Percentiles rank a stretch among this genome's conserved stretches.
Conservation (phyloP, 2,329 filamentous ascomycete genomes). For the Monilinia fructigena region DNA sequence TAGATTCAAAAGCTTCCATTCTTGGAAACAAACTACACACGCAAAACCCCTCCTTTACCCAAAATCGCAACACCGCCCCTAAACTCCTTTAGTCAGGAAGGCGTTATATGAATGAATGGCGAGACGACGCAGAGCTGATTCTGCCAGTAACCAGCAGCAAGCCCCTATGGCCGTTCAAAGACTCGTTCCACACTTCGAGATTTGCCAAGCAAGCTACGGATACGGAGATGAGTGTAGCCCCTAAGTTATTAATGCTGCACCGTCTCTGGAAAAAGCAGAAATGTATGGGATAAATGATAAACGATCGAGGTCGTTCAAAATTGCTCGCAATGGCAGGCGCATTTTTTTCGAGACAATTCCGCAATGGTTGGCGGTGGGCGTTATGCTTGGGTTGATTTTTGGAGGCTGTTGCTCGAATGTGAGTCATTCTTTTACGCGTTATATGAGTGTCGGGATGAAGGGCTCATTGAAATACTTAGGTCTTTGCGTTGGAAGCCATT, state of each 20-base stretch:
- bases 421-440: conserved; percentile 41
- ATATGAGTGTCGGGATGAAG: conserved; percentile 18
- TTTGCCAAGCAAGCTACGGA: conserved; percentile 43
- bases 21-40: not conserved
- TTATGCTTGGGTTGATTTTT: conserved; percentile 84
- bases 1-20: conserved; percentile 2
- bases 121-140: conserved; percentile 22
- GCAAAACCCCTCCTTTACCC: not conserved
- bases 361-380: conserved; percentile 60
- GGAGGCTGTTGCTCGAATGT: conserved; percentile 95
- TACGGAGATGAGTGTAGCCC: conserved; percentile 44
- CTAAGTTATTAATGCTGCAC: conserved; percentile 55
- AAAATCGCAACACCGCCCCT: not conserved
- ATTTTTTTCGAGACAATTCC: conserved; percentile 59
- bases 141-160: conserved; percentile 18
- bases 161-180: conserved; percentile 41
- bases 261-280: conserved; percentile 54
- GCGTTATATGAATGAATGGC: conserved; percentile 21
- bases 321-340: conserved; percentile 51
- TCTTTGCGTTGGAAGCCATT: conserved; percentile 94
- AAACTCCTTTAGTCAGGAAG: not conserved
- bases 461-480: conserved; percentile 51
- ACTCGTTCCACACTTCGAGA: conserved; percentile 49
- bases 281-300: conserved; percentile 56
- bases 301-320: conserved; percentile 50